phyloP scores from a whole-genome alignment of 2,329 filamentous ascomycete species.

The Cadophora malorum region DNA sequence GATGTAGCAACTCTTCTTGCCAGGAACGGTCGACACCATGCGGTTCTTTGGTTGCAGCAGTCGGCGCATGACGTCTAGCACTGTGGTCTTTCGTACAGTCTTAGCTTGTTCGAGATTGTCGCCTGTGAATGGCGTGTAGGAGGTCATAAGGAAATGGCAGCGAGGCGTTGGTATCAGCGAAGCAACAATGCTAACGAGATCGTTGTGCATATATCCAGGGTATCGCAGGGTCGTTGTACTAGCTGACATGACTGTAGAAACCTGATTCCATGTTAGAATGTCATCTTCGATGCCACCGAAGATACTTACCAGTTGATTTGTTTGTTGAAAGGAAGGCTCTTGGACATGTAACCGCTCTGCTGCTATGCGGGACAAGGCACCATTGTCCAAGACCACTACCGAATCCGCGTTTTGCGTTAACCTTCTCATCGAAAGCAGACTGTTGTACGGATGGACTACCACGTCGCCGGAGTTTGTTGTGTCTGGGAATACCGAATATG shows the following conservation, averaged over 20 bases:
- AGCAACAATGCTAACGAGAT: conserved; percentile 94
- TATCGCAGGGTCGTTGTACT: conserved; percentile 96
- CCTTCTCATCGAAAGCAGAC: conserved; percentile 86
- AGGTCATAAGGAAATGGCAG: conserved; percentile 98
- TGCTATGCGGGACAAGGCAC: conserved; percentile 89
- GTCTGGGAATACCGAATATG: conserved; percentile 97
- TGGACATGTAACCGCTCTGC: conserved; percentile 94
- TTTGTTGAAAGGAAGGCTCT: conserved; percentile 95
- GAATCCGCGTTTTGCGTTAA: conserved; percentile 97
- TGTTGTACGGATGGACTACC: conserved; percentile 98
- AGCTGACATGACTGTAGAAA: conserved; percentile 98
- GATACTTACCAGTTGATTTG: conserved; percentile 82
- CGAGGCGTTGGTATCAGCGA: conserved; percentile 95
- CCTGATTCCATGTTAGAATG: conserved; percentile 51
- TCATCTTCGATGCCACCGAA: neutral
- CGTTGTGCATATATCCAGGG: conserved; percentile 99
- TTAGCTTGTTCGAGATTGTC: conserved; percentile 97
- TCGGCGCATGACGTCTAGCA: conserved; percentile 95
- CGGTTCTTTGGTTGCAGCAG: conserved; percentile 97
- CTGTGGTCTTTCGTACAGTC: conserved; percentile 97
- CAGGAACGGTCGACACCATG: conserved; percentile 96
- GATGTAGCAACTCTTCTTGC: conserved; percentile 98
- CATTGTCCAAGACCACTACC: conserved; percentile 96
- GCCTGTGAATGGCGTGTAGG: conserved; percentile 96
- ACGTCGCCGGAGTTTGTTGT: conserved; percentile 87